Conservation (phyloP, 2,329 filamentous ascomycete genomes). For the Fusarium longipes region DNA sequence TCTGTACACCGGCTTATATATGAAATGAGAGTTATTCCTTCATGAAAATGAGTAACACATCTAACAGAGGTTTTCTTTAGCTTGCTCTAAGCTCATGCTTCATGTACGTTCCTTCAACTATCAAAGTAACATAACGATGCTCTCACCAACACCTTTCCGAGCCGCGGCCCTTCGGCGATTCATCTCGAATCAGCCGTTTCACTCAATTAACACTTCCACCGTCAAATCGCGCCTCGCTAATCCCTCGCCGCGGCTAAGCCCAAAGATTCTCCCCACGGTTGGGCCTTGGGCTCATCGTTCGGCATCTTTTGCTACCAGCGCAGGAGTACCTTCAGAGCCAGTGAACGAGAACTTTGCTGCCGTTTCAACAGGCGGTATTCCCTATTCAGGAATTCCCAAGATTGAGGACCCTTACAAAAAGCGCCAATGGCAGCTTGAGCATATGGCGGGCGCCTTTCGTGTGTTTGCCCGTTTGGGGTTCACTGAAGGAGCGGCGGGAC, state of each 20-base stretch:
- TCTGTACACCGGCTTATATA: neutral
- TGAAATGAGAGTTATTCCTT: neutral
- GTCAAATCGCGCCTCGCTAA: neutral
- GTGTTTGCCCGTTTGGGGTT: constrained; percentile 60
- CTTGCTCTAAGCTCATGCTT: no score
- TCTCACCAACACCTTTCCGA: constrained; percentile 19
- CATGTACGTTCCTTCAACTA: neutral
- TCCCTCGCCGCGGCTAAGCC: constrained; percentile 4
- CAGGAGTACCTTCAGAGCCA: constrained; percentile 23
- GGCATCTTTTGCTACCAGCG: constrained; percentile 37
- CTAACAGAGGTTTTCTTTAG: neutral
- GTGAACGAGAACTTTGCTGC: constrained; percentile 44
- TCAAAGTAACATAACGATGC: constrained; percentile 21
- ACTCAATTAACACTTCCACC: constrained; percentile 24
- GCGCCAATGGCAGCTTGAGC: constrained; percentile 53
- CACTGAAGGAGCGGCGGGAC: constrained; percentile 72
- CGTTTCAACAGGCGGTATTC: constrained; percentile 47
- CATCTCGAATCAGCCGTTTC: constrained; percentile 19
- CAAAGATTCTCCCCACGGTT: constrained; percentile 1
- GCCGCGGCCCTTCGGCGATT: constrained; percentile 17
- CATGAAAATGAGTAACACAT: neutral
- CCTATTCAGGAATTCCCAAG: constrained; percentile 64
- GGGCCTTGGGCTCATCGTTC: neutral
- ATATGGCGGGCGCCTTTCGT: constrained; percentile 60
- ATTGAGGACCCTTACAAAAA: constrained; percentile 61